Evolutionary conservation across 2,329 filamentous ascomycete genomes (phyloP).

Genomic region (Sarocladium brachiariae): DNA sequence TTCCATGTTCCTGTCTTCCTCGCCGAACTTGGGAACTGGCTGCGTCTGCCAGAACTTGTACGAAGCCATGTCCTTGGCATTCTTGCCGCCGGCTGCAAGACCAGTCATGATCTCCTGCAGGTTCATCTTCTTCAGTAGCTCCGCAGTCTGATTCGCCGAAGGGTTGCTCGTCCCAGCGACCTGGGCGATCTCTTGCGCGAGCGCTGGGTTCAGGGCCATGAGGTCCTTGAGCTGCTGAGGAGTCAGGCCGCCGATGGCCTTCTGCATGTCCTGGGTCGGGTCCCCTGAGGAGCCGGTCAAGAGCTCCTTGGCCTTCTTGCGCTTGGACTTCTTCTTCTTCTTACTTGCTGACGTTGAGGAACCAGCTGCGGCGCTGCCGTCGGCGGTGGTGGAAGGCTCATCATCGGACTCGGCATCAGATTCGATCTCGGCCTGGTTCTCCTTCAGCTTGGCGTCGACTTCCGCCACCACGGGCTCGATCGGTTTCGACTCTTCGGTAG

Average conservation of each 20-base stretch:
- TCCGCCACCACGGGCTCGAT: conserved; percentile 46
- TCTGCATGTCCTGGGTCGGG: conserved; percentile 35
- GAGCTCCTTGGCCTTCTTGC: conserved; percentile 50
- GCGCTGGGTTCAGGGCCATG: conserved; percentile 63
- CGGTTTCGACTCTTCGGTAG: conserved; percentile 56
- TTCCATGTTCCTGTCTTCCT: conserved; percentile 46
- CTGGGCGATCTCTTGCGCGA: conserved; percentile 50
- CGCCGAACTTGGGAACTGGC: conserved; percentile 79
- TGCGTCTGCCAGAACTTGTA: conserved; percentile 99
- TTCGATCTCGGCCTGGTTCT: conserved; percentile 38
- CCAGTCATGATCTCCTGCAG: conserved; percentile 69
- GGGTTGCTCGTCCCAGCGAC: conserved; percentile 28
- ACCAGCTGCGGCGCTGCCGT: conserved; percentile 17
- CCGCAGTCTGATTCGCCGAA: conserved; percentile 37
- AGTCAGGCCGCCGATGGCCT: conserved; percentile 47
- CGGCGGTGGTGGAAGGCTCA: conserved; percentile 25
- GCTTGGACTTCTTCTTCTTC: conserved; percentile 62
- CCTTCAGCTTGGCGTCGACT: conserved; percentile 37
- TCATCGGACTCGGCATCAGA: conserved; percentile 38
- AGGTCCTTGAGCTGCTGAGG: conserved; percentile 57
- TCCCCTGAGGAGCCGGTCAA: conserved; percentile 29
- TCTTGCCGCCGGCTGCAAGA: conserved; percentile 72
- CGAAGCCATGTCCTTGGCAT: conserved; percentile 89
- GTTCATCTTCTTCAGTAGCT: conserved; percentile 55
- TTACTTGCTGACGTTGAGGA: conserved; percentile 29